Conservation (phyloP, 306 rosid genomes). For the Sicyos edulis region DNA sequence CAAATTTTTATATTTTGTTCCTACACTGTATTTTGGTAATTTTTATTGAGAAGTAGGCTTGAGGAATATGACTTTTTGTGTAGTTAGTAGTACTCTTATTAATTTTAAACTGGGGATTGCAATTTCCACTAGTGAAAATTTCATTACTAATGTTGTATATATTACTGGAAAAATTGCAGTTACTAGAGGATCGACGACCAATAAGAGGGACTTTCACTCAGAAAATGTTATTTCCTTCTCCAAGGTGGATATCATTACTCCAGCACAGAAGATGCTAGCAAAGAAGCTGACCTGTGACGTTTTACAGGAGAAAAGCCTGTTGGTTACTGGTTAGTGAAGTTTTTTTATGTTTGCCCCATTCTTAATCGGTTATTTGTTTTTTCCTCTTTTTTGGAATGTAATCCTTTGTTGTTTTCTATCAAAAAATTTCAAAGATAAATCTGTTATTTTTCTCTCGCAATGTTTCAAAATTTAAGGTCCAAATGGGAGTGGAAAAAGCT, state of each 20-base stretch:
- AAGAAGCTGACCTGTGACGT: slow-evolving; percentile 75
- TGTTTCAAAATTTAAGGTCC: slow-evolving; percentile 52
- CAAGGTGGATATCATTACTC: slow-evolving; percentile 75
- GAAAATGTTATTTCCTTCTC: slow-evolving; percentile 67
- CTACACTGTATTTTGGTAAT: no score
- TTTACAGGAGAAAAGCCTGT: slow-evolving; percentile 64
- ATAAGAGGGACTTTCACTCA: slow-evolving; percentile 40
- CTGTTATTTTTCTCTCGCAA: slow-evolving; percentile 19
- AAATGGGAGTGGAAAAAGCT: slow-evolving; percentile 98
- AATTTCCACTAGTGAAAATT: no score
- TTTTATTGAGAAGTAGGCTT: no score
- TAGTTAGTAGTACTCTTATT: not conserved
- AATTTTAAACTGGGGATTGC: not conserved
- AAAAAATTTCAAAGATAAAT: no score
- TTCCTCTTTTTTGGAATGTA: no score
- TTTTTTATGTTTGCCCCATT: not conserved
- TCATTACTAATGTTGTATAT: not conserved
- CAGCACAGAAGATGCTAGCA: slow-evolving; percentile 86
- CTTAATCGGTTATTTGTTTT: not conserved
- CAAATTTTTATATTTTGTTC: not conserved
- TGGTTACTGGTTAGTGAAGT: slow-evolving; percentile 79
- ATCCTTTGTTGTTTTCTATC: no score
- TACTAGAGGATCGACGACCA: slow-evolving; percentile 27
- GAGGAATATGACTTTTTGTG: no score
- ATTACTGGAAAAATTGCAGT: slow-evolving; percentile 34